Percentiles rank a stretch among this genome's conserved stretches.
These are phyloP conservation scores for Phaseolus lunatus DNA, from an alignment of 306 rosid genomes.

Conservation along the genomic window DNA sequence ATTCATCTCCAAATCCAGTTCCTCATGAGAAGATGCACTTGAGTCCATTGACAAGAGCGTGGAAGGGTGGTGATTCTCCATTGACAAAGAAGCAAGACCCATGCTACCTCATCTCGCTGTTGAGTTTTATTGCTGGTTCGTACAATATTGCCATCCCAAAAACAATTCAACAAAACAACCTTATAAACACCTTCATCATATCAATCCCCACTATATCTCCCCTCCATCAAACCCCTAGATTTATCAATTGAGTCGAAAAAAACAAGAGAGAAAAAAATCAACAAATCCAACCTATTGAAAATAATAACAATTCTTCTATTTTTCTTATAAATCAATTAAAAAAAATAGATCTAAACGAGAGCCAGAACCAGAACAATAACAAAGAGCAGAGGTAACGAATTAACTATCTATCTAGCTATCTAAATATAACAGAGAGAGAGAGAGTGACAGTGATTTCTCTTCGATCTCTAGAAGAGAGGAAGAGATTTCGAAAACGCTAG, in stretches of 20 bases:
- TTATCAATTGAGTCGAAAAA: conserved; percentile 56
- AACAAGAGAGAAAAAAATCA: conserved; percentile 32
- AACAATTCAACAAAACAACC: conserved; percentile 68
- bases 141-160: conserved; percentile 64
- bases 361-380: not conserved
- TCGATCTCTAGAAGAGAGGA: conserved; percentile 47
- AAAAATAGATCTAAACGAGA: conserved; percentile 12
- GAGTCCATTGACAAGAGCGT: conserved; percentile 93
- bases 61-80: conserved; percentile 93
- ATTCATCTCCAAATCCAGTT: conserved; percentile 85
- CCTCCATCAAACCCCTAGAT: conserved; percentile 98
- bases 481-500: conserved; percentile 60
- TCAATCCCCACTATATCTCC: conserved; percentile 98
- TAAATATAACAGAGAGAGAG: not conserved
- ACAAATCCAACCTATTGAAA: conserved; percentile 45
- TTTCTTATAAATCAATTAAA: conserved; percentile 28
- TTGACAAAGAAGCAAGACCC: conserved; percentile 75
- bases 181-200: conserved; percentile 66
- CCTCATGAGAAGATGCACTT: conserved; percentile 91
- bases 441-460: conserved; percentile 39
- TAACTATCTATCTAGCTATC: conserved; percentile 28
- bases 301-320: conserved; percentile 30
- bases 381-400: not conserved
- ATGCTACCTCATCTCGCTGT: conserved; percentile 66
- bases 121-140: conserved; percentile 61